These are phyloP conservation scores for Leishmania amazonensis DNA, from an alignment of 208 protist species.

Conservation along the genomic window DNA sequence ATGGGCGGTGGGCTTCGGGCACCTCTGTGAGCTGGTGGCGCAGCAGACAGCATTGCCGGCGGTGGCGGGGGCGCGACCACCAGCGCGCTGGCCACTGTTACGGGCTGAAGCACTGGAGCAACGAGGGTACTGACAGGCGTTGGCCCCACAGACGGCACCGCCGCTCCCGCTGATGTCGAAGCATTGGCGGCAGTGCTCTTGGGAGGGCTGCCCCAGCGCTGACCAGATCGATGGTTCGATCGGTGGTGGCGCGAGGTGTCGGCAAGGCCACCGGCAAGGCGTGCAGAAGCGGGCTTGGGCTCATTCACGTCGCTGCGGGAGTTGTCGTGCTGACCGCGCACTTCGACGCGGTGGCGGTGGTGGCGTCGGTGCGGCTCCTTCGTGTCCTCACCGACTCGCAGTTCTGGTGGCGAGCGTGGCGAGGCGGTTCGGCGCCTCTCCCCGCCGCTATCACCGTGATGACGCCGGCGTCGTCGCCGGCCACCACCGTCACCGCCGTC, in stretches of 20 bases:
- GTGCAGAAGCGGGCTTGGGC: conserved; percentile 12
- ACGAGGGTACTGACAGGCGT: background rate
- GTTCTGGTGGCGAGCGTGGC: background rate
- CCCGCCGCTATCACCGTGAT: background rate
- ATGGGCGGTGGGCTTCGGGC: background rate
- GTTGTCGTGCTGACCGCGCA: background rate
- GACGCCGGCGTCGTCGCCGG: conserved; percentile 4
- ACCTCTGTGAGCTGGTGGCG: background rate
- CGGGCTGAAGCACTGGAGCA: background rate
- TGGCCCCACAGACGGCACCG: conserved; percentile 1
- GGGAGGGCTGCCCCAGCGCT: background rate
- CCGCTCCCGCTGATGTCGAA: background rate
- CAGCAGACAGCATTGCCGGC: background rate
- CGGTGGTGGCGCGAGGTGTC: conserved; percentile 10
- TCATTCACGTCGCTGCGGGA: background rate
- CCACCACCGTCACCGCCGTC: background rate
- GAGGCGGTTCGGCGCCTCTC: background rate
- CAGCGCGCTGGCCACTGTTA: background rate
- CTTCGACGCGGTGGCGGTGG: conserved; percentile 11
- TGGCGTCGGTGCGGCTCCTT: conserved; percentile 3
- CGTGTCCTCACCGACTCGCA: background rate
- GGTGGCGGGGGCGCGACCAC: background rate
- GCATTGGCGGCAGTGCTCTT: background rate
- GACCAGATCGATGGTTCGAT: background rate
- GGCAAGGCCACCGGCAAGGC: background rate